These are phyloP conservation scores for Trametes hirsuta DNA, from an alignment of 1,284 basidiomycete genomes.

Conservation along the genomic window DNA sequence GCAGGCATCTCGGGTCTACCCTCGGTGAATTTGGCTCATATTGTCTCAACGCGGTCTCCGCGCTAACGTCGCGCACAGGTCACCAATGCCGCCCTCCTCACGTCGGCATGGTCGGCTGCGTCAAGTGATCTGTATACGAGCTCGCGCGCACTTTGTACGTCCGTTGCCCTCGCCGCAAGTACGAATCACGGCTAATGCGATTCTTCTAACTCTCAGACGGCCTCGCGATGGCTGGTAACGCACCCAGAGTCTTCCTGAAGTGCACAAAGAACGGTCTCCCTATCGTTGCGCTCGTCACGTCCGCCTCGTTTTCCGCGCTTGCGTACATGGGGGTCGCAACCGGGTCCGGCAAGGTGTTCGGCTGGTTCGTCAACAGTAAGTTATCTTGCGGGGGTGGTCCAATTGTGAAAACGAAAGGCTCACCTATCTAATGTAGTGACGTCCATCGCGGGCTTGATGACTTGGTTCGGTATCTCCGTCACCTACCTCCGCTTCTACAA, in stretches of 20 bases:
- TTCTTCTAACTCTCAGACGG: conserved; percentile 54
- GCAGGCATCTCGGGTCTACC: conserved; percentile 80
- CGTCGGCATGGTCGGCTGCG: conserved; percentile 87
- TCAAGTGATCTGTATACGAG: conserved; percentile 84
- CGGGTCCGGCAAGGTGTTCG: conserved; percentile 53
- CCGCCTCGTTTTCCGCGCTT: conserved; percentile 71
- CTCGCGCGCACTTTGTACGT: conserved; percentile 78
- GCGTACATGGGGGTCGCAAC: conserved; percentile 68
- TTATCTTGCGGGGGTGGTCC: neutral
- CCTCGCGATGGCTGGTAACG: conserved; percentile 75
- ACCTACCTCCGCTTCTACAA: conserved; percentile 83
- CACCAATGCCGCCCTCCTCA: conserved; percentile 87
- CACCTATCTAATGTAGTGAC: conserved; percentile 27
- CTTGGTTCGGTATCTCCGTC: conserved; percentile 84
- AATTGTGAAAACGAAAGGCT: neutral
- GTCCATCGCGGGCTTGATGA: conserved; percentile 67
- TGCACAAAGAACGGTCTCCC: conserved; percentile 79
- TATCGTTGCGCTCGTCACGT: conserved; percentile 71
- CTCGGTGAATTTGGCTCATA: conserved; percentile 52
- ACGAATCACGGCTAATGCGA: too few species aligned
- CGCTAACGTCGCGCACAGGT: conserved; percentile 43
- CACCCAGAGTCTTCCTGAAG: conserved; percentile 73
- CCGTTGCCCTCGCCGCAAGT: too few species aligned
- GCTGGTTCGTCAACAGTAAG: conserved; percentile 71
- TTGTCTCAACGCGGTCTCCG: neutral